Base-by-base conservation (phyloP, 352 stramenopile species). In the Lagenidium sp. region DNA sequence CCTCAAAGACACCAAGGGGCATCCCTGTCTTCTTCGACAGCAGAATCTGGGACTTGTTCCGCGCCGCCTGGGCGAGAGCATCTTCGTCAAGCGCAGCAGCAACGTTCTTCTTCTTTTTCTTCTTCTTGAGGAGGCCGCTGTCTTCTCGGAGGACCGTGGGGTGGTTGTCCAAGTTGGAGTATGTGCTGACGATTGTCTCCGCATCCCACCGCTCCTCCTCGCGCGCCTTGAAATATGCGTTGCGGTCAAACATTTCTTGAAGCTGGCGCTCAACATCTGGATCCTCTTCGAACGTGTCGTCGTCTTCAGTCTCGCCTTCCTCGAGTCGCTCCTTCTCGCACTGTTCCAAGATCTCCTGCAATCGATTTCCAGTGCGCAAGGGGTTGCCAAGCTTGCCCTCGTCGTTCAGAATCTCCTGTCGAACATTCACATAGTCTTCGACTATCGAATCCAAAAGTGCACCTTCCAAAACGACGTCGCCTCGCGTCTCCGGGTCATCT, bases 131-230 rank as follows among this genome's bases (percentile, higher is more conserved):
- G 28, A 63, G 45, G 4, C 41, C 47, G 39, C 49, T 35, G n/a
- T 84, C 65, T 42, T 93, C 78, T 30, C 69, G 68, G 44, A 98
- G 81, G 6, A 98, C 54, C 7, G 84, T 96, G 20, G 96, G 96
- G 65, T 98, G 97, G 73, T 99, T 99, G 63, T 98, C 95, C 53
- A 98, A 46, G 57, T 97, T 98, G 24, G 91, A 98, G 71, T 98
- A 99, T 30, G 95, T 99, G 46, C 92, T 98, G 42, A 99, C 71
- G 43, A 99, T 98, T 35, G 90, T 97, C 63, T 99, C 95, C 52
- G 86, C 98, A 68, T 99, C 96, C 95, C 95, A 99, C 50, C 77
- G 47, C 52, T 89, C 80, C 25, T 68, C 53, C 25, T 78, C 70
- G 26, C 77, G 69, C 8, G 63, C 47, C 36, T 59, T 62, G 51